Conservation (phyloP, 257 asterid species). For the Capsicum rhomboideum region DNA sequence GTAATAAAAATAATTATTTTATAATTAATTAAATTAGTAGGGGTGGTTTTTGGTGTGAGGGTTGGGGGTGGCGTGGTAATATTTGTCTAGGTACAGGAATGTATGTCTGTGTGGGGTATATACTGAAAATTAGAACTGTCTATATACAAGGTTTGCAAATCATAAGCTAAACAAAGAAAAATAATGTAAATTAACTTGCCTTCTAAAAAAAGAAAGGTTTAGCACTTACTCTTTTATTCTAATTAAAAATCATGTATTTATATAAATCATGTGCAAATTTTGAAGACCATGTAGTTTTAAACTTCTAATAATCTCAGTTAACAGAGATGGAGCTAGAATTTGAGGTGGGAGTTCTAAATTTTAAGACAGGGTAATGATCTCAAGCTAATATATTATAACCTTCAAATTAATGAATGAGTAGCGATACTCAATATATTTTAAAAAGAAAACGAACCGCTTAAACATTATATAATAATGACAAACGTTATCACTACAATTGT, state of each 20-base stretch:
- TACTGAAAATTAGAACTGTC: not conserved
- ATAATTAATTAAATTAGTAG: not conserved
- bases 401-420: too few relatives aligned
- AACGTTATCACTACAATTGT: too few relatives aligned
- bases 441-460: too few relatives aligned
- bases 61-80: too few relatives aligned
- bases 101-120: not conserved
- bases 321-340: too few relatives aligned
- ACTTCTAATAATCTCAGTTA: not conserved
- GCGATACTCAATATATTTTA: too few relatives aligned
- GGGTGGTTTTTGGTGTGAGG: not conserved
- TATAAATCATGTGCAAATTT: not conserved
- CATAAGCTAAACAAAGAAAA: not conserved
- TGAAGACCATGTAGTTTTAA: not conserved
- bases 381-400: too few relatives aligned
- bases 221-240: not conserved
- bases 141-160: not conserved
- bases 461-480: too few relatives aligned
- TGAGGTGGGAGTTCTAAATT: too few relatives aligned
- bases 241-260: not conserved
- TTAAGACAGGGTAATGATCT: too few relatives aligned
- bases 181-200: not conserved
- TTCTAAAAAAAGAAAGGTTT: not conserved
- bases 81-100: not conserved
- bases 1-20: not conserved